These are phyloP conservation scores for Colletotrichum viniferum DNA, from an alignment of 2,329 filamentous ascomycete genomes.

Conservation along the genomic window DNA sequence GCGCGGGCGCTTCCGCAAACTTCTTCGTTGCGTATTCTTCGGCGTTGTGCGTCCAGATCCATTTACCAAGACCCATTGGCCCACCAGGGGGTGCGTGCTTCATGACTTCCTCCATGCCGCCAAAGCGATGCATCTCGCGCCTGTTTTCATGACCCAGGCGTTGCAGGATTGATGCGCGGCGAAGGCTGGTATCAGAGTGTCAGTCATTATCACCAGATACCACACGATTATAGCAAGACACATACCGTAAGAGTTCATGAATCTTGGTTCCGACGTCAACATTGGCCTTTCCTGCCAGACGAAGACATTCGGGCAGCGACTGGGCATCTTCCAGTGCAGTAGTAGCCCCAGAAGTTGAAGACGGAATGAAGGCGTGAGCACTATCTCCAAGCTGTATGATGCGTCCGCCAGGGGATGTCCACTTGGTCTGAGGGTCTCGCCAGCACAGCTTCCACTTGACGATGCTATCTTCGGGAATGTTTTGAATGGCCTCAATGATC, in stretches of 20 bases:
- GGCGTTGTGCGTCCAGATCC: background rate
- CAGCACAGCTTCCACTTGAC: conserved; percentile 23
- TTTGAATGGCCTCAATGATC: background rate
- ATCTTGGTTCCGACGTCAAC: background rate
- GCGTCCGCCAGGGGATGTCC: conserved; percentile 16
- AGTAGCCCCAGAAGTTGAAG: conserved; percentile 23
- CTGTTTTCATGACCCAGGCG: background rate
- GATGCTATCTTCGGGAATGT: background rate
- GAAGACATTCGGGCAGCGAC: conserved; percentile 22
- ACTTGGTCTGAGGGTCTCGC: conserved; percentile 15
- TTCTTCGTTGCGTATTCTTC: background rate
- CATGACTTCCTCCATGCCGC: background rate
- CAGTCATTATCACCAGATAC: rapidly evolving
- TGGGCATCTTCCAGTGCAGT: conserved; percentile 25
- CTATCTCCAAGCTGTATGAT: conserved; percentile 25
- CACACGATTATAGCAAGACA: background rate
- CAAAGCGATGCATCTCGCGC: background rate
- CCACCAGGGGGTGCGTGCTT: background rate
- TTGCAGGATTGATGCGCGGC: background rate
- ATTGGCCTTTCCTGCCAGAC: background rate
- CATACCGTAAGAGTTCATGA: background rate
- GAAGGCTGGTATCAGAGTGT: background rate
- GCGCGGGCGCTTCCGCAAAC: background rate
- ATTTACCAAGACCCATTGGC: background rate
- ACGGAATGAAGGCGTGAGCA: conserved; percentile 24